Base-by-base conservation (phyloP, 805 yeast genomes). In the Pichia paraexigua region DNA sequence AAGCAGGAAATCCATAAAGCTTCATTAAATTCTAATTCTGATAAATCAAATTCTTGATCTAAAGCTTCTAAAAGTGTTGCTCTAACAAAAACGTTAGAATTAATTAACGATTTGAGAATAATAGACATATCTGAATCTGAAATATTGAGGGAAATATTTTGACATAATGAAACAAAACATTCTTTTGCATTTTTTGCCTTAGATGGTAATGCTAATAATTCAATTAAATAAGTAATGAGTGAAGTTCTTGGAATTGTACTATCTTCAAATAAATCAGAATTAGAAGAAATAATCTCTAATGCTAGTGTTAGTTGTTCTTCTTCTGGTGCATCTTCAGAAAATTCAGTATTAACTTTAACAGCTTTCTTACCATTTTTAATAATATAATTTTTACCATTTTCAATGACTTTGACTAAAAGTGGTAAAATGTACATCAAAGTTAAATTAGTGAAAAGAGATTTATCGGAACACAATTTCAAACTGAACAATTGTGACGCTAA, bases 111-210 rank as follows among this genome's bases (percentile, higher is more conserved):
- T 12, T 73, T 68, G 35, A 90, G 68, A 25, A 90, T 69, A 12
- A 86, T 63, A 18, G 70, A 59, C 55, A 88, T 66, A 63, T 92
- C 97, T 2, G 60, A 66, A 1, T 67, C 65, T 0, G 79, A 70
- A 47, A 83, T 76, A 49, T 81, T 78, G 21, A 82, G 73, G 0
- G 96, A 79, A 24, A 90, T 80, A 56, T 83, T 81, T 63, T 87
- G 95, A 54, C 91, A 80, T 44, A 94, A 64, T 0, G 94, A 76
- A 48, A 83, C 71, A 64, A 94, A 78, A 62, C 95, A 86, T 53
- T 90, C 97, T 63, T 88, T 88, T 13, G 94, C 84, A 47, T 81
- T 68, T 58, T 90, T 89, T 15, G 92, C 85, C 60, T 85, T 87
- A 0, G 90, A 72, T 13, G 96, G 87, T 47, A 87, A 70, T 24